A percentile compares a stretch with the other conserved stretches of the same genome.
Evolutionary conservation across 108 stramenopile genomes (phyloP).

Genomic region (Nitzschia putrida): DNA sequence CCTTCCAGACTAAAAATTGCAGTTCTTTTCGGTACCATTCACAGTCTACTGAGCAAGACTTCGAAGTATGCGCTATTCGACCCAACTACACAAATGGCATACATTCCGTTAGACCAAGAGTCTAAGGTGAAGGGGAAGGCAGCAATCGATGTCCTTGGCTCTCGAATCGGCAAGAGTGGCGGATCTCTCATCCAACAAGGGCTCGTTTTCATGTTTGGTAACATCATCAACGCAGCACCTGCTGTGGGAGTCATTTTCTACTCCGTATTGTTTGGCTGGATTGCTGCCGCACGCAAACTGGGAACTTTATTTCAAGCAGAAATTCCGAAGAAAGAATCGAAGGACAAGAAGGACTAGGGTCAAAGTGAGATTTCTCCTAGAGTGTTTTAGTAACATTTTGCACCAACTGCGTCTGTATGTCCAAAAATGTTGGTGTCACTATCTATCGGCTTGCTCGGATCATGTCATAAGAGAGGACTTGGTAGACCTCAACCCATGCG

Average conservation of each 20-base stretch:
- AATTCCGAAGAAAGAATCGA: constrained; percentile 10
- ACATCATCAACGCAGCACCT: constrained; percentile 88
- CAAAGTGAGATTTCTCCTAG: neutral
- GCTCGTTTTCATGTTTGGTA: constrained; percentile 89
- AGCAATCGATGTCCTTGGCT: constrained; percentile 95
- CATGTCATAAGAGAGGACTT: constrained; percentile 20
- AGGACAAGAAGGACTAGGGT: neutral
- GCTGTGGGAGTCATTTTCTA: constrained; percentile 84
- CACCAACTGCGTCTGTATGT: too few species aligned
- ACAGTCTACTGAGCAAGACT: constrained; percentile 90
- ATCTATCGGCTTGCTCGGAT: constrained; percentile 15
- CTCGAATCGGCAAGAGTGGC: constrained; percentile 93
- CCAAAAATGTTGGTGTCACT: too few species aligned
- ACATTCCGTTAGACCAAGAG: constrained; percentile 95
- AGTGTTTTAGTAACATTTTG: neutral
- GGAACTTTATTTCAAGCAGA: constrained; percentile 55
- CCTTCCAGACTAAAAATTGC: constrained; percentile 63
- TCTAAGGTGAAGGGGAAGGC: constrained; percentile 95
- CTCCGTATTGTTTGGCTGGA: constrained; percentile 75
- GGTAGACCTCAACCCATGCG: constrained; percentile 34
- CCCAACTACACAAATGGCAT: constrained; percentile 90
- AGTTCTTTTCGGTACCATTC: constrained; percentile 86
- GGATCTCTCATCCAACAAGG: constrained; percentile 93
- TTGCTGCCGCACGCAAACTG: constrained; percentile 74
- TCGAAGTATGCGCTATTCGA: constrained; percentile 91